Evolutionary conservation across 257 asterid genomes (phyloP), one percentile per base, ranked within the genome.

Genomic region (Echites panduratus): DNA sequence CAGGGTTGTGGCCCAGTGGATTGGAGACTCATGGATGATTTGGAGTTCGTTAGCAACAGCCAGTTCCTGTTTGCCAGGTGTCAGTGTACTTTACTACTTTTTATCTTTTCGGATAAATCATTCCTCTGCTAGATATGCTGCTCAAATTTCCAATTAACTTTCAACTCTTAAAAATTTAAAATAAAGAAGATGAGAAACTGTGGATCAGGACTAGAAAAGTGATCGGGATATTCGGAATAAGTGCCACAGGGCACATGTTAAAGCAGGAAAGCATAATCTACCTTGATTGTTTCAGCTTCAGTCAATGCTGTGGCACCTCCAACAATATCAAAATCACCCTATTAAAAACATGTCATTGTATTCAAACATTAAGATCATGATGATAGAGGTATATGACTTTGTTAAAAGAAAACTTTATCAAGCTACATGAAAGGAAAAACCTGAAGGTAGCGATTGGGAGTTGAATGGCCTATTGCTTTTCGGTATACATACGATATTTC

Each of bases 381-480:
- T 62, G 43, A 4, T 2, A 43, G 3, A 9, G 16, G 38, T 22
- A 4, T 24, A 41, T 12, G n/a, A n/a, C n/a, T 74, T 68, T 48
- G 22, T 45, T 35, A 52, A 69, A 40, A 59, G 59, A 75, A 59
- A 78, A 66, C 17, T 13, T 56, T 61, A 59, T 32, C 13, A 56
- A 67, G 40, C 26, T 59, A 63, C 65, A 76, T 68, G 72, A 38
- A 43, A 79, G 76, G 62, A 44, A 79, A 78, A 93, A n/a, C 98
- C 98, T 94, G 99, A 52, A 94, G 93, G 79, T 94, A 94, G 63
- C 95, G 95, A 85, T 84, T 91, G 63, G 99, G 99, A 70, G 97
- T 88, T 81, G 97, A 91, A 88, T 91, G 97, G 24, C 97, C 99
- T 77, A 94, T 84, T 78, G 97, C 93, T 79, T 88, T 84, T 77